phyloP scores from a whole-genome alignment of 2,329 filamentous ascomycete species.

The Elsinoe australis region DNA sequence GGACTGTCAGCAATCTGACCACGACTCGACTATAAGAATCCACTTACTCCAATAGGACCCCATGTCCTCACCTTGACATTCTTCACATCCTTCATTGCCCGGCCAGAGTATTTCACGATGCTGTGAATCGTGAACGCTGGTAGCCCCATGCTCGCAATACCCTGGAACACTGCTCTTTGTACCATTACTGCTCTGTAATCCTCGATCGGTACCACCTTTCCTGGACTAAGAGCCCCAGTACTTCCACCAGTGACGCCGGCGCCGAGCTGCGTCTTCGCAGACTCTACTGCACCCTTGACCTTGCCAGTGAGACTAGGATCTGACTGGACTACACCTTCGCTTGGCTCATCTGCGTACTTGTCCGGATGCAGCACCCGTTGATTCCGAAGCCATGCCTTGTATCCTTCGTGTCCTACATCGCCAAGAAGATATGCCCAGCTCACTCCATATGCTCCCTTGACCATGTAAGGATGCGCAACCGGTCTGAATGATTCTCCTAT shows the following conservation, averaged over 20 bases:
- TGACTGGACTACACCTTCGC: conserved; percentile 18
- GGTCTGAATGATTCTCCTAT: conserved; percentile 95
- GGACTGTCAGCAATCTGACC: conserved; percentile 21
- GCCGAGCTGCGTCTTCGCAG: conserved; percentile 23
- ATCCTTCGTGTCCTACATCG: conserved; percentile 87
- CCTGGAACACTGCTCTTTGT: conserved; percentile 84
- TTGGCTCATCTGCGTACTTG: conserved; percentile 35
- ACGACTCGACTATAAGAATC: neutral
- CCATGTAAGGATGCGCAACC: conserved; percentile 74
- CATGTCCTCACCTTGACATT: conserved; percentile 70
- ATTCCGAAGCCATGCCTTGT: conserved; percentile 88
- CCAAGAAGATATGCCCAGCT: conserved; percentile 90
- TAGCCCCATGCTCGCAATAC: conserved; percentile 83
- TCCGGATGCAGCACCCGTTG: conserved; percentile 65
- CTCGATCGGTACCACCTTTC: conserved; percentile 63
- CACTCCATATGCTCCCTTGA: conserved; percentile 76
- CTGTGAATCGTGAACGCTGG: conserved; percentile 92
- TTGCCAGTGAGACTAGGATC: conserved; percentile 9
- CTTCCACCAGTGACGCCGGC: conserved; percentile 21
- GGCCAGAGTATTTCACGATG: conserved; percentile 81
- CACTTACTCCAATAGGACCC: conserved; percentile 79
- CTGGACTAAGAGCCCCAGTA: conserved; percentile 26
- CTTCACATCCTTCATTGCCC: conserved; percentile 74
- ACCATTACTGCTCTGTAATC: conserved; percentile 89
- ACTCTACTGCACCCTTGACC: conserved; percentile 31